Evolutionary conservation across 805 yeast species (phyloP).

Genomic region (Candida awuae): DNA sequence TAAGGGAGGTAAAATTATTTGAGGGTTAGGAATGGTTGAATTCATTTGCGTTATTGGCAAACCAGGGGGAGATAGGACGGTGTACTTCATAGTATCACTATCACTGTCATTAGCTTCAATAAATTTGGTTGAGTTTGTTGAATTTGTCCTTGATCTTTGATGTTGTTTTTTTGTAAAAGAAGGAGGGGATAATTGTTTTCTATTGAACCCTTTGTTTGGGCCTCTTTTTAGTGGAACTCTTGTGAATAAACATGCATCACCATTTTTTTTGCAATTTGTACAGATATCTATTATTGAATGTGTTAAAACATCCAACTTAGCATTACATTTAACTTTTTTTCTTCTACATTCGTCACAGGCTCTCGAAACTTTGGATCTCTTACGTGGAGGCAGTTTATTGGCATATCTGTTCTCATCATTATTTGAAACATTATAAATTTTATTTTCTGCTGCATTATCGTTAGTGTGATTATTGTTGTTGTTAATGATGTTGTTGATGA

Average conservation of each 20-base stretch:
- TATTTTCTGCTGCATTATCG: background rate
- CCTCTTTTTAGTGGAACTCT: conserved; percentile 72
- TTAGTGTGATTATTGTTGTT: no score
- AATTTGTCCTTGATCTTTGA: conserved; percentile 9
- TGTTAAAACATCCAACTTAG: conserved; percentile 38
- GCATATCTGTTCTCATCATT: background rate
- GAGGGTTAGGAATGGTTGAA: conserved; percentile 12
- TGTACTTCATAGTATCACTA: background rate
- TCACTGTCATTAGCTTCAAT: background rate
- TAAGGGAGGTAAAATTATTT: conserved; percentile 23
- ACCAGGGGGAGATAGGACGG: background rate
- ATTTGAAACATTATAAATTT: no score
- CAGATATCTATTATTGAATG: conserved; percentile 47
- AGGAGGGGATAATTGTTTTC: conserved; percentile 5
- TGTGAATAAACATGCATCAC: conserved; percentile 58
- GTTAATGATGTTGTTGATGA: no score
- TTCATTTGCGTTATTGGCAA: background rate
- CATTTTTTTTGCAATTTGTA: conserved; percentile 52
- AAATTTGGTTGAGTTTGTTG: conserved; percentile 10
- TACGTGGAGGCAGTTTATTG: conserved; percentile 31
- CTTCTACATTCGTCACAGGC: conserved; percentile 79
- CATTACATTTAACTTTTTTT: conserved; percentile 67
- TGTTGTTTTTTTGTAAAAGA: conserved; percentile 6
- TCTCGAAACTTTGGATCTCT: conserved; percentile 65
- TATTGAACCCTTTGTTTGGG: conserved; percentile 60